phyloP scores from a whole-genome alignment of 352 stramenopile species.

The Phytophthora fragariaefolia region DNA sequence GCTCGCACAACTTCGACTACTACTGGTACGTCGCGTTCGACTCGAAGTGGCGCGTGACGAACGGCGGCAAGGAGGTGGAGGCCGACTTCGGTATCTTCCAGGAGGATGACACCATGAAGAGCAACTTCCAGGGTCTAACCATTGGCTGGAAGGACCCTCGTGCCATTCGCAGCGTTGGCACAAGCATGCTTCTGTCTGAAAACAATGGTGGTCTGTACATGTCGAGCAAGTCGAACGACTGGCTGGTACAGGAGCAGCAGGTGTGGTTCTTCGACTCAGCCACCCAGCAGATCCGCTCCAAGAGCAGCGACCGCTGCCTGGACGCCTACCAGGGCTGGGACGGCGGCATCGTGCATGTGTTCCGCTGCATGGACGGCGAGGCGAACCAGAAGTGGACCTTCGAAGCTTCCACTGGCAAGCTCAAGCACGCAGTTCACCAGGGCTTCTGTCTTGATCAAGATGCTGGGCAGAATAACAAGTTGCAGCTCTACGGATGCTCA shows the following conservation, averaged over 20 bases:
- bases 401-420: neutral
- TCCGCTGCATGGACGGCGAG: neutral
- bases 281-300: neutral
- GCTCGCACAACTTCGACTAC: slow-evolving; percentile 58
- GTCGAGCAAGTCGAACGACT: slow-evolving; percentile 47
- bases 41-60: slow-evolving; percentile 57
- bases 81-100: slow-evolving; percentile 70
- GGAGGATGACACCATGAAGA: slow-evolving; percentile 60
- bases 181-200: slow-evolving; percentile 45
- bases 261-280: slow-evolving; percentile 59
- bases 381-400: slow-evolving; percentile 3
- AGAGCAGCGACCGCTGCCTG: slow-evolving; percentile 4
- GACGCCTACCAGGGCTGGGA: neutral
- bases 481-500: slow-evolving; percentile 2
- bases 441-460: neutral
- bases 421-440: neutral
- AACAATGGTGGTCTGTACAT: slow-evolving; percentile 48
- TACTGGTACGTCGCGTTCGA: slow-evolving; percentile 84
- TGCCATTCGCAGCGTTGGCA: slow-evolving; percentile 41
- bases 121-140: slow-evolving; percentile 54
- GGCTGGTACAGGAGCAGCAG: slow-evolving; percentile 61
- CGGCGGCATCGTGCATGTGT: neutral
- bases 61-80: slow-evolving; percentile 61
- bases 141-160: slow-evolving; percentile 40
- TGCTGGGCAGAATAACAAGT: neutral